A percentile compares a stretch with the other conserved stretches of the same genome.
These are phyloP conservation scores for Calonectria hawksworthii DNA, from an alignment of 2,329 filamentous ascomycete genomes.

Conservation along the genomic window DNA sequence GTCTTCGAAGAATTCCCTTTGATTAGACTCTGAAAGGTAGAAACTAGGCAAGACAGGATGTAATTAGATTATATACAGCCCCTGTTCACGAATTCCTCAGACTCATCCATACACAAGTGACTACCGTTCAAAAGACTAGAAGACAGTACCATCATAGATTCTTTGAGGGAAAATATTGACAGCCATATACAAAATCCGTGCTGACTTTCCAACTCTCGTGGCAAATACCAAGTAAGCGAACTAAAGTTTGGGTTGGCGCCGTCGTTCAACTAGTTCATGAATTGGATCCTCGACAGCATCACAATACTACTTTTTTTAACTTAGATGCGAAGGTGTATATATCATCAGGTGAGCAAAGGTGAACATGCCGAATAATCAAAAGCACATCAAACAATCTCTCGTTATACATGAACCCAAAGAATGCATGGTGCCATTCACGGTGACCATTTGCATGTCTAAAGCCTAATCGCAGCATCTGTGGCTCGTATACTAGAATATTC, in stretches of 20 bases:
- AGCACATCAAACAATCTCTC: too few relatives aligned
- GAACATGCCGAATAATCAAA: too few relatives aligned
- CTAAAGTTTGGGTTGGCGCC: neutral
- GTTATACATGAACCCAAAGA: too few relatives aligned
- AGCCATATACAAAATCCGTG: too few relatives aligned
- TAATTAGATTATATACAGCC: constrained; percentile 15
- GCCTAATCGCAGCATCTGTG: too few relatives aligned
- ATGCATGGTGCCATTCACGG: too few relatives aligned
- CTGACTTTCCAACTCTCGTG: neutral
- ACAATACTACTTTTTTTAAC: neutral
- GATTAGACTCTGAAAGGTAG: constrained; percentile 66
- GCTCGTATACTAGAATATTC: too few relatives aligned
- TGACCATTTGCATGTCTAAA: neutral
- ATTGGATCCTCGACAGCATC: neutral
- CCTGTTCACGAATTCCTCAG: constrained; percentile 9
- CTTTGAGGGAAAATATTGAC: neutral
- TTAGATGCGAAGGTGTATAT: neutral
- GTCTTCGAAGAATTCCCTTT: constrained; percentile 83
- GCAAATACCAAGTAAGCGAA: neutral
- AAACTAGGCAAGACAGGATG: constrained; percentile 16
- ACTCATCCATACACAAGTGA: neutral
- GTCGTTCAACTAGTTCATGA: neutral
- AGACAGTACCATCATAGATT: neutral
- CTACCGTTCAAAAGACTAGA: neutral
- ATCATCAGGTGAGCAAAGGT: too few relatives aligned